Evolutionary conservation across 768 basidiomycete genomes (phyloP).

Genomic region (Exidia glandulosa): DNA sequence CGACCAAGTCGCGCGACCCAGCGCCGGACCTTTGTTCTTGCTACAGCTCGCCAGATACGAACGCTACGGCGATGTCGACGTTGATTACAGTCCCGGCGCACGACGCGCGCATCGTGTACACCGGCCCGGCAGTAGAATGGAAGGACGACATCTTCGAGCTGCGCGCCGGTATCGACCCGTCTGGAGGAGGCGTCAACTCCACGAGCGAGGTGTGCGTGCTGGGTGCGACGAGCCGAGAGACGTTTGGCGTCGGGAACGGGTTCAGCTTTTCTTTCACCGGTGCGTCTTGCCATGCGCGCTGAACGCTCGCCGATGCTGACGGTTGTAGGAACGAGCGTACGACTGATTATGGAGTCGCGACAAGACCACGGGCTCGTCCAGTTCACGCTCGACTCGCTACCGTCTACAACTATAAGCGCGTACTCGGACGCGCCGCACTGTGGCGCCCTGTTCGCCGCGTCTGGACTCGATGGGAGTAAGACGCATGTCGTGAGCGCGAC

Average conservation of each 20-base stretch:
- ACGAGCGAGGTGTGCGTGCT: not conserved
- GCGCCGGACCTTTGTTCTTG: no score
- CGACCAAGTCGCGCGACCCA: no score
- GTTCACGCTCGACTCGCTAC: not conserved
- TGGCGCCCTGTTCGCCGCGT: not conserved
- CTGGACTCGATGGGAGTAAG: not conserved
- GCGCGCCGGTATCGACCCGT: not conserved
- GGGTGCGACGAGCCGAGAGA: not conserved
- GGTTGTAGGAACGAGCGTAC: not conserved
- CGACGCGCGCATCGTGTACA: not conserved
- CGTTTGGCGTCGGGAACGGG: not conserved
- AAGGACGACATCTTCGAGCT: not conserved
- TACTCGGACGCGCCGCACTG: not conserved
- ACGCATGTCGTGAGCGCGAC: not conserved
- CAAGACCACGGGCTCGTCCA: not conserved
- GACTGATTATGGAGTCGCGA: not conserved
- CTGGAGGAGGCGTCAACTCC: not conserved
- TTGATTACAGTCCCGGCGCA: not conserved
- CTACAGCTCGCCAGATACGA: no score
- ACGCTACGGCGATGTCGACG: no score
- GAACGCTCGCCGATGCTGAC: not conserved
- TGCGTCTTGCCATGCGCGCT: not conserved
- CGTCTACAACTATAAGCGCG: not conserved
- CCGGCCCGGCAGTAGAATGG: not conserved
- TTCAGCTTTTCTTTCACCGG: not conserved